These are phyloP conservation scores for Haberlea rhodopensis DNA, from an alignment of 257 asterid species.

Conservation along the genomic window DNA sequence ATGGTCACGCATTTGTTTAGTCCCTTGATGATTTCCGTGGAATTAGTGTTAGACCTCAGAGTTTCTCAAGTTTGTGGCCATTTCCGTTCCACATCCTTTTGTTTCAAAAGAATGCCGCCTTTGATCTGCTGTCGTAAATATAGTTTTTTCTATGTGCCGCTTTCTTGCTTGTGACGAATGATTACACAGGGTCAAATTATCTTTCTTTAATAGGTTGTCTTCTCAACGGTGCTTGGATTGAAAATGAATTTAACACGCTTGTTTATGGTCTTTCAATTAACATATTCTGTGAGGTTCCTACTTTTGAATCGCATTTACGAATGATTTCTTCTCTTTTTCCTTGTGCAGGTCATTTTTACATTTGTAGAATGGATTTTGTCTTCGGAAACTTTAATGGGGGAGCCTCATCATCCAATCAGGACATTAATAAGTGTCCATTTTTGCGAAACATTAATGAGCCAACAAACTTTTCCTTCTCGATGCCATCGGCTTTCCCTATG, in stretches of 20 bases:
- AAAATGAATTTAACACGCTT: too few species aligned
- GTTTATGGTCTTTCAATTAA: not conserved
- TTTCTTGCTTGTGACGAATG: not conserved
- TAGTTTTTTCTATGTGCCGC: not conserved
- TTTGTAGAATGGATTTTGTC: conserved; percentile 61
- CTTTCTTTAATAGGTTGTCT: too few species aligned
- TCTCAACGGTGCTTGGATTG: too few species aligned
- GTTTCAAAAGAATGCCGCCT: not conserved
- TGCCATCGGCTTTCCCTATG: conserved; percentile 49
- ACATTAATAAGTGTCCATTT: conserved; percentile 78
- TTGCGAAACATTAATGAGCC: conserved; percentile 89
- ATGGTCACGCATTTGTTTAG: conserved; percentile 2
- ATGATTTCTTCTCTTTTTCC: not conserved
- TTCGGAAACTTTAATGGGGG: conserved; percentile 51
- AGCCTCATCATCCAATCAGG: conserved; percentile 50
- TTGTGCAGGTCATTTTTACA: conserved; percentile 45
- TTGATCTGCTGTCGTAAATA: not conserved
- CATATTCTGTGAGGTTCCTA: not conserved
- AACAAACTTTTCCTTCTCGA: conserved; percentile 75
- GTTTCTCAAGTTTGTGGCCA: conserved; percentile 2
- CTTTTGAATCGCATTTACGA: not conserved
- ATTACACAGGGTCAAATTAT: too few species aligned
- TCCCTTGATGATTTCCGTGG: conserved; percentile 10
- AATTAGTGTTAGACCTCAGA: conserved; percentile 6
- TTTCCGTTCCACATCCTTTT: conserved; percentile 9